These are phyloP conservation scores for Volvox carteri DNA, from an alignment of 163 green algal species.

Conservation along the genomic window DNA sequence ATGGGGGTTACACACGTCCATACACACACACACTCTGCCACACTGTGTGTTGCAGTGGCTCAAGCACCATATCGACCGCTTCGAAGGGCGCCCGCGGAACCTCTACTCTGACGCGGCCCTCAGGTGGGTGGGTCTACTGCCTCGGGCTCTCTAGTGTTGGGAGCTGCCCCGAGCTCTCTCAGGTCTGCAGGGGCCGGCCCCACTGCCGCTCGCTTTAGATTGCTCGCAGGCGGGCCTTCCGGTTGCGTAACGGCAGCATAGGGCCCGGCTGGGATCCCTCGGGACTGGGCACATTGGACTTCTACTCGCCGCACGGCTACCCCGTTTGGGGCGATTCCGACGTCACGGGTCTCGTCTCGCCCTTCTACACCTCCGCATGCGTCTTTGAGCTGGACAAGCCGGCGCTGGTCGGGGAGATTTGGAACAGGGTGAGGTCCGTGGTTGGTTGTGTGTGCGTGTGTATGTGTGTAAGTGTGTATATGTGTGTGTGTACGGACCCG, in stretches of 20 bases:
- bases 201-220: background rate
- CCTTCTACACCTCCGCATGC: background rate
- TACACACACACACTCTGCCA: too few species aligned
- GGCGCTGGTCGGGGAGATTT: slow-evolving; percentile 44
- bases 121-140: background rate
- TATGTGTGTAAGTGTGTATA: background rate
- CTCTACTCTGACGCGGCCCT: slow-evolving; percentile 29
- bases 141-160: too few species aligned
- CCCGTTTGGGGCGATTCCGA: slow-evolving; percentile 12
- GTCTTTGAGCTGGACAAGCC: slow-evolving; percentile 27
- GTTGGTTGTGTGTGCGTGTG: background rate
- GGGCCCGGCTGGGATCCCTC: slow-evolving; percentile 31
- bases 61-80: background rate
- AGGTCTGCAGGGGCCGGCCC: background rate
- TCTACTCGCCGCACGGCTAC: slow-evolving; percentile 52
- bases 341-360: background rate
- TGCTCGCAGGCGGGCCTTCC: slow-evolving; percentile 13
- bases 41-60: slow-evolving; percentile 10
- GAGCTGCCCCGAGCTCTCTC: too few species aligned
- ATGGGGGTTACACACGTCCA: too few species aligned
- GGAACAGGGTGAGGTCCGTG: slow-evolving; percentile 4
- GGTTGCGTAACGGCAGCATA: background rate
- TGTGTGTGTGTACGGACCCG: background rate
- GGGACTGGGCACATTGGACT: slow-evolving; percentile 15
- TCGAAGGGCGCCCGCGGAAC: background rate